Percentiles rank a stretch among this genome's conserved stretches.
These are phyloP conservation scores for Paraphoma sp. DNA, from an alignment of 2,329 filamentous ascomycete species.

Conservation along the genomic window DNA sequence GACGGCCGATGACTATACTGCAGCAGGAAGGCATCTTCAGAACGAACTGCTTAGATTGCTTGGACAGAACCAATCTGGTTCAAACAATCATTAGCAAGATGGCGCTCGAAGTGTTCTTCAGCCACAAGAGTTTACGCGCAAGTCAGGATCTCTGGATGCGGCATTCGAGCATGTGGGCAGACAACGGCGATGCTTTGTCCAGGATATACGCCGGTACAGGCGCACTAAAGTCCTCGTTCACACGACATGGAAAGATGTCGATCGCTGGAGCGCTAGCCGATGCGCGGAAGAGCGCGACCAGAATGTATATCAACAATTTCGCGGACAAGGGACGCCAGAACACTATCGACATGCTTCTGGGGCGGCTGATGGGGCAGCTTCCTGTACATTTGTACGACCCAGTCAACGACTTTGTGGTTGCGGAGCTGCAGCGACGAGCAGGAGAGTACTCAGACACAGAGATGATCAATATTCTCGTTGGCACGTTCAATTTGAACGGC, in stretches of 20 bases:
- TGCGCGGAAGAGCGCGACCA: constrained; percentile 89
- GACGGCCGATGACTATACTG: constrained; percentile 69
- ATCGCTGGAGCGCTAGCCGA: constrained; percentile 93
- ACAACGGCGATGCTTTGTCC: constrained; percentile 93
- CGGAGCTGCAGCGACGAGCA: constrained; percentile 72
- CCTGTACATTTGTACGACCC: constrained; percentile 91
- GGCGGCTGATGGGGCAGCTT: constrained; percentile 80
- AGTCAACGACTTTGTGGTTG: constrained; percentile 86
- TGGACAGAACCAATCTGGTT: constrained; percentile 94
- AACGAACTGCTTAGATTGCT: constrained; percentile 94
- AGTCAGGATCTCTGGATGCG: constrained; percentile 86
- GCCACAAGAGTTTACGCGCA: constrained; percentile 72
- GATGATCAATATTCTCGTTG: constrained; percentile 80
- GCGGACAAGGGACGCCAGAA: constrained; percentile 90
- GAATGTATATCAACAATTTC: constrained; percentile 98
- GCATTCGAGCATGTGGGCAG: constrained; percentile 93
- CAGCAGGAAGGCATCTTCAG: constrained; percentile 96
- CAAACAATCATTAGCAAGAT: constrained; percentile 96
- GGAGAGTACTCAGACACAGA: constrained; percentile 78
- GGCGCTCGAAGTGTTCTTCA: constrained; percentile 84
- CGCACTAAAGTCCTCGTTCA: constrained; percentile 94
- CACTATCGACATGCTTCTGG: constrained; percentile 92
- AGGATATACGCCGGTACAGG: constrained; percentile 97
- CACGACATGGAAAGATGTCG: constrained; percentile 93
- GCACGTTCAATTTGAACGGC: constrained; percentile 95